Conservation (phyloP, 2,329 filamentous ascomycete species). For the Cladophialophora psammophila region DNA sequence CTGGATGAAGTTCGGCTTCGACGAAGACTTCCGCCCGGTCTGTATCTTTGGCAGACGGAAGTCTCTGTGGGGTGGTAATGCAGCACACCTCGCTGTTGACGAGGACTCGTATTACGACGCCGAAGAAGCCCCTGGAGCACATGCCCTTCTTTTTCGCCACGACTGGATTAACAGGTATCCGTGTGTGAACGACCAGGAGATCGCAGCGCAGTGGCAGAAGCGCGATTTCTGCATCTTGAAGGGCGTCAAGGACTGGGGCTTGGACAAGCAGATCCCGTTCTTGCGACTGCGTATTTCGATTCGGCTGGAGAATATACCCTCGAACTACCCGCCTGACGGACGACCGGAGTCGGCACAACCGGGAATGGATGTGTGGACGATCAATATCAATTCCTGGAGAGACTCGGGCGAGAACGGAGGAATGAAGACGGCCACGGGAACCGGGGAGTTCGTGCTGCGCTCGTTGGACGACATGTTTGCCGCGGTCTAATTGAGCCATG, state of each 20-base stretch:
- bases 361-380: slow-evolving; percentile 31
- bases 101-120: slow-evolving; percentile 26
- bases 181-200: slow-evolving; percentile 11
- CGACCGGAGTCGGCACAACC: slow-evolving; percentile 10
- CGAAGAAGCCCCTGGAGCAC: slow-evolving; percentile 18
- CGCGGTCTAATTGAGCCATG: neutral
- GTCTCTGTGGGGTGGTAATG: slow-evolving; percentile 29
- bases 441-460: slow-evolving; percentile 18
- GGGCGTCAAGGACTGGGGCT: slow-evolving; percentile 19
- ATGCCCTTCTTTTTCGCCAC: slow-evolving; percentile 27
- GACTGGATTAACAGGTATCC: slow-evolving; percentile 25
- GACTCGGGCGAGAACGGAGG: slow-evolving; percentile 2
- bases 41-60: slow-evolving; percentile 28
- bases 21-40: slow-evolving; percentile 26
- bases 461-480: slow-evolving; percentile 19
- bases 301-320: slow-evolving; percentile 4
- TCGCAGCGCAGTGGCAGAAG: slow-evolving; percentile 20
- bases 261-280: slow-evolving; percentile 22
- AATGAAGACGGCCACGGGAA: slow-evolving; percentile 9
- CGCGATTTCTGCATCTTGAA: slow-evolving; percentile 25
- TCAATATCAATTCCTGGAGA: slow-evolving; percentile 19
- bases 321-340: slow-evolving; percentile 5
- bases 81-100: slow-evolving; percentile 26
- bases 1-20: slow-evolving; percentile 35
- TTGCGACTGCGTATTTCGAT: slow-evolving; percentile 20